Evolutionary conservation across 164 flowering plant species (phyloP).

Genomic region (Piper betle): DNA sequence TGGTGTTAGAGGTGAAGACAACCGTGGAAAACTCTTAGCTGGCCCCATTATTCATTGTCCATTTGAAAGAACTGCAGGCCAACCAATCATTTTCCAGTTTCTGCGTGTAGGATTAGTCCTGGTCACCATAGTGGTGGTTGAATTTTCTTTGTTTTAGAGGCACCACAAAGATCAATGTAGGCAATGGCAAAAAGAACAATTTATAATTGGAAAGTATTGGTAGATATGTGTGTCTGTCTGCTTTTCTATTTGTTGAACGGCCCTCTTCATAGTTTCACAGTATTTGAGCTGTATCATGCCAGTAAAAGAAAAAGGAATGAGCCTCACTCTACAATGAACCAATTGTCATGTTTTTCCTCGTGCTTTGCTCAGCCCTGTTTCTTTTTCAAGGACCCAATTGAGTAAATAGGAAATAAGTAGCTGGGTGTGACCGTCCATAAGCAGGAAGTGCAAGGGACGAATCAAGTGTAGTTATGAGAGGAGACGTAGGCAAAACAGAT

Average conservation of each 20-base stretch:
- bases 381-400: no score
- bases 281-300: no score
- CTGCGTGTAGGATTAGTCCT: not conserved
- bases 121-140: not conserved
- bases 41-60: not conserved
- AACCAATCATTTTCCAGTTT: not conserved
- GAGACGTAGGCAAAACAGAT: no score
- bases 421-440: no score
- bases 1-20: not conserved
- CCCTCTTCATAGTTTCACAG: not conserved
- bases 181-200: not conserved
- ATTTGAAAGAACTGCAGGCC: not conserved
- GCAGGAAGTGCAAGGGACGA: no score
- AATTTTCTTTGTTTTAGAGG: not conserved
- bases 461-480: no score
- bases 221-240: not conserved
- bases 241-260: not conserved
- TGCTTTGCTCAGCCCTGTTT: no score
- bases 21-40: not conserved
- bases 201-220: not conserved
- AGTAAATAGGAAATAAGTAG: no score
- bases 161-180: not conserved
- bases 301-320: no score
- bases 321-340: no score
- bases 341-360: no score